Evolutionary conservation across 2,329 filamentous ascomycete species (phyloP).

Genomic region (Boeremia lycopersici): DNA sequence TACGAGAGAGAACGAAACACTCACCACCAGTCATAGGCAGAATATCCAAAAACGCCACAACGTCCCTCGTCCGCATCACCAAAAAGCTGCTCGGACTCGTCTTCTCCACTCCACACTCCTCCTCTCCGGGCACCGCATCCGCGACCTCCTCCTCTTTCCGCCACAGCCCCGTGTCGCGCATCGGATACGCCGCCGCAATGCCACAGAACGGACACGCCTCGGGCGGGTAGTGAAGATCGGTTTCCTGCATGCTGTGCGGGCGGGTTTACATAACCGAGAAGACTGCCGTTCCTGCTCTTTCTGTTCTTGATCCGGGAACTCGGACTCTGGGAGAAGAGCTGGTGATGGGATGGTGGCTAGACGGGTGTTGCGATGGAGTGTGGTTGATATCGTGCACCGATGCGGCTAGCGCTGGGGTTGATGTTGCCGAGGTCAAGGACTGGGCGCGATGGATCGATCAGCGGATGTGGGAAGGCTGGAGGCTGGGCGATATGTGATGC

Average conservation of each 20-base stretch:
- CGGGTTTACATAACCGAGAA: no score
- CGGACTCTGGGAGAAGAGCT: not conserved
- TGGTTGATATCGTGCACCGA: slow-evolving; percentile 9
- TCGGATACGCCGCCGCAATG: slow-evolving; percentile 59
- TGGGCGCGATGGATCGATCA: slow-evolving; percentile 3
- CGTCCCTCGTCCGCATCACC: slow-evolving; percentile 75
- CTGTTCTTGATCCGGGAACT: not conserved
- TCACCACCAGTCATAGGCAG: slow-evolving; percentile 78
- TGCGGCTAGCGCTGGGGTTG: slow-evolving; percentile 8
- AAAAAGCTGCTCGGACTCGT: slow-evolving; percentile 58
- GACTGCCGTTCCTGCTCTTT: not conserved
- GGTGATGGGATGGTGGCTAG: not conserved
- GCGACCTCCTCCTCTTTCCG: slow-evolving; percentile 18
- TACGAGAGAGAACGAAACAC: slow-evolving; percentile 1
- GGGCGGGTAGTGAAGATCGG: slow-evolving; percentile 48
- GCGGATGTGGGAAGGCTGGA: slow-evolving; percentile 3
- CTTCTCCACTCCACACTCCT: slow-evolving; percentile 32
- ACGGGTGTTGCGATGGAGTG: slow-evolving; percentile 1
- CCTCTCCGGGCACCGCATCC: slow-evolving; percentile 33
- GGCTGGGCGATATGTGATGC: slow-evolving; percentile 1
- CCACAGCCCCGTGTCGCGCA: slow-evolving; percentile 12
- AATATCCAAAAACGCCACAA: slow-evolving; percentile 92
- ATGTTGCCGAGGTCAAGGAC: slow-evolving; percentile 13
- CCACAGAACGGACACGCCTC: slow-evolving; percentile 63
- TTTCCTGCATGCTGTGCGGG: slow-evolving; percentile 32